A percentile compares a stretch with the other conserved stretches of the same genome.
Evolutionary conservation across 2,329 filamentous ascomycete species (phyloP).

Genomic region (Saccharata proteae): DNA sequence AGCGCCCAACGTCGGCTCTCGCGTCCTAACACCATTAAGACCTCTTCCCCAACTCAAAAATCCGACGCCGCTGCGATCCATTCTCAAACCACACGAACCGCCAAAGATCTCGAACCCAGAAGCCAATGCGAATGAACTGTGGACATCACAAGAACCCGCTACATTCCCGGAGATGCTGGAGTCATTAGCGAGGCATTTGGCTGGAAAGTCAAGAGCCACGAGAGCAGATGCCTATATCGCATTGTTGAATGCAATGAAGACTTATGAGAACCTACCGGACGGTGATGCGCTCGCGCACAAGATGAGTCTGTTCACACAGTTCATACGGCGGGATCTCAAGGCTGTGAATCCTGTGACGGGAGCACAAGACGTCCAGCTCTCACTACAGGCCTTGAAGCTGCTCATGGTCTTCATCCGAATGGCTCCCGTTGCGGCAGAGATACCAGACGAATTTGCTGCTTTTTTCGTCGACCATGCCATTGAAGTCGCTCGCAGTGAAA

Average conservation of each 20-base stretch:
- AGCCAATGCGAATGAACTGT: no score
- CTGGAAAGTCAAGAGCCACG: conserved; percentile 56
- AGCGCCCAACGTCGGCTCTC: conserved; percentile 9
- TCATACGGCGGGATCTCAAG: conserved; percentile 69
- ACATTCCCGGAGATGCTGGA: conserved; percentile 72
- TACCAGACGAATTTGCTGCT: conserved; percentile 66
- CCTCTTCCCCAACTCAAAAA: conserved; percentile 38
- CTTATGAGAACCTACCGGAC: conserved; percentile 65
- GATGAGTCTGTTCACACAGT: conserved; percentile 65
- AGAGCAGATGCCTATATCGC: conserved; percentile 80
- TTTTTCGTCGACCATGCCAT: conserved; percentile 77
- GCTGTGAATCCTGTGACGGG: conserved; percentile 44
- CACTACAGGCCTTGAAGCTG: conserved; percentile 66
- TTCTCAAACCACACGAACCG: conserved; percentile 59
- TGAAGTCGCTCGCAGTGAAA: conserved; percentile 54
- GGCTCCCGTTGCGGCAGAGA: conserved; percentile 52
- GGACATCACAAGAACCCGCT: conserved; percentile 37
- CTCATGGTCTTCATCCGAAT: conserved; percentile 67
- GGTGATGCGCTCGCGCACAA: conserved; percentile 45
- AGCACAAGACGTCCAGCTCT: conserved; percentile 53
- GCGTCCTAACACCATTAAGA: conserved; percentile 28
- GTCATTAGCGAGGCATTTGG: conserved; percentile 70
- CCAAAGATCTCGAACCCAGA: conserved; percentile 20
- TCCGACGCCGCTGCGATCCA: conserved; percentile 53
- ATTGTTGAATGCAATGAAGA: conserved; percentile 61